Base-by-base conservation (phyloP, 495 filamentous ascomycete species). In the Rostrohypoxylon terebratum region DNA sequence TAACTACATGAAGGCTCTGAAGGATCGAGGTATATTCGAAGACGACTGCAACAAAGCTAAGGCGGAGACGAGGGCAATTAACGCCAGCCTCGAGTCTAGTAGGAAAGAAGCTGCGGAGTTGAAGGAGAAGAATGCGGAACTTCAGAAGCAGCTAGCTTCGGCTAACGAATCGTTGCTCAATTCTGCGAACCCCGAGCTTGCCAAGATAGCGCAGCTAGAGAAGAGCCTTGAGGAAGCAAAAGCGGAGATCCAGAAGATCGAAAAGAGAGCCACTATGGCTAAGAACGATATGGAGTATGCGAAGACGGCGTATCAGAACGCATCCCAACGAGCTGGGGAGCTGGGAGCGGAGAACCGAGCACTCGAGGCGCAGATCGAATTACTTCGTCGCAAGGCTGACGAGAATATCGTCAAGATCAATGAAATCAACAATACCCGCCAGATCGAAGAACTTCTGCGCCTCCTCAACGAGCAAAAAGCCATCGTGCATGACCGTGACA, bases 291-390 rank as follows among this genome's bases (percentile, higher is more conserved):
- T 80, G 21, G 90, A 91, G 13, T 93, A 89, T 75, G 82, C 82
- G 36, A 86, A 89, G 48, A 81, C 84, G 16, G 82, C 86, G 36
- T 94, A 93, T 66, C 90, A 93, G 59, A 81, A 83, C 36, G 88
- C 89, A 0, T 91, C 90, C 13, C 88, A 80, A 14, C 79, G 80
- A 0, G 85, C 84, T 9, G 81, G 79, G 14, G 85, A 88, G 42
- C 78, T 87, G 16, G 77, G 77, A 14, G 79, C 78, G 21, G 88
- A 91, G 77, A 81, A 84, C 40, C 77, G 81, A 10, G 78, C 78
- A n/a, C 81, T 91, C 10, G 75, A 80, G 38, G 74, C 73, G 9
- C 80, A 83, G 40, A 84, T 88, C 36, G 83, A 81, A 21, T 72
- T 77, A 0, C 79, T 92, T 20, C 79, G 82, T 55, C 82, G 79